Base-by-base conservation (phyloP, 192 early-diverging fungal species). In the Coemansia sp. region DNA sequence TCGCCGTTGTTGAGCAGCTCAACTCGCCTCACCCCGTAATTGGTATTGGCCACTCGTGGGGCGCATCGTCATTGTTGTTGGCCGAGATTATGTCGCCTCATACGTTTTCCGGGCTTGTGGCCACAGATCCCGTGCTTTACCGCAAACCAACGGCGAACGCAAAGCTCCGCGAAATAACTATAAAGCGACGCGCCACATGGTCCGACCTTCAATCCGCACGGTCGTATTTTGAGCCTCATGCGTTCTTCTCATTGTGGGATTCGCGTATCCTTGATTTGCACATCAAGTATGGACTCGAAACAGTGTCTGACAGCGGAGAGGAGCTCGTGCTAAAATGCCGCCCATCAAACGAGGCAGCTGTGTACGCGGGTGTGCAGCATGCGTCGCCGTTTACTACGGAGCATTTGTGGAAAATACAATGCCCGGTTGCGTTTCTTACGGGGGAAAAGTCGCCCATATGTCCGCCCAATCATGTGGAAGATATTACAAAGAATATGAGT, bases 41-140 rank as follows among this genome's bases (percentile, higher is more conserved):
- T 14, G 82, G 75, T 0, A 64, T 78, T n/a, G 82, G 82, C 12
- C 75, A 79, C 54, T 83, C 82, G 14, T 79, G 68, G 66, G 82
- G 82, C 13, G 81, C 71, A 0, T 49, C 66, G 1, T 82, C 74
- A 23, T 7, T 82, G 57, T 61, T 81, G 12, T 49, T 75, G 12
- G 63, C 78, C 0, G 73, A 81, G 38, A 41, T 70, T 6, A 59
- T 75, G 39, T 38, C 54, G 0, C 78, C 78, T 2, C 35, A 35
- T 24, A 68, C 73, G 4, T 81, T 81, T 49, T 24, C 51, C 1
- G 63, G 54, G 3, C 45, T 81, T 11, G 53, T 81, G 0, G 54
- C 65, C 16, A 71, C 73, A 47, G 78, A 81, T 12, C 73, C 78
- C 0, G 73, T 81, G 0, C 18, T 75, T n/a, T 58, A 50, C 22